Conservation (phyloP, 1,284 basidiomycete species). For the Cryptococcus sp. region DNA sequence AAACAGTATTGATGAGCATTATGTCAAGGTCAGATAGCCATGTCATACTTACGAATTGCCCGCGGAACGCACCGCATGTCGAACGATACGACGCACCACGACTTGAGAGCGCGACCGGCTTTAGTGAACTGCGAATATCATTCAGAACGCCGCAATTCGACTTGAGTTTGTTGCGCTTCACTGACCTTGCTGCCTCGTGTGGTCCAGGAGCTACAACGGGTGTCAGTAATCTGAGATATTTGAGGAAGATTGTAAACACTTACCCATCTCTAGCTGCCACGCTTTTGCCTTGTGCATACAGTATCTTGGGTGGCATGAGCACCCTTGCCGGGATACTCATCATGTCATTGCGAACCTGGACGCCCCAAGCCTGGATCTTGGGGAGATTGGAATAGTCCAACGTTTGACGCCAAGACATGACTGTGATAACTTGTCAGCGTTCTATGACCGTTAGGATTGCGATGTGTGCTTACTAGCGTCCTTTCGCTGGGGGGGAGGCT, state of each 20-base stretch:
- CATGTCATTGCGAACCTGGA: constrained; percentile 48
- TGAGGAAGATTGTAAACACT: constrained; percentile 15
- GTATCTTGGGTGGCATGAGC: constrained; percentile 44
- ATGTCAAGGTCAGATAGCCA: neutral
- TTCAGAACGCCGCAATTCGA: constrained; percentile 6
- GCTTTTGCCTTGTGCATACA: constrained; percentile 40
- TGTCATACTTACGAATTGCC: constrained; percentile 25
- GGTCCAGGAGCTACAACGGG: constrained; percentile 24
- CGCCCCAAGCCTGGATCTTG: constrained; percentile 52
- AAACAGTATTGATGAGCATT: neutral
- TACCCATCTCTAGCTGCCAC: constrained; percentile 31
- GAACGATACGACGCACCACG: constrained; percentile 50
- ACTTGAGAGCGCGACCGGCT: constrained; percentile 44
- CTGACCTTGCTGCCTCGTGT: constrained; percentile 31
- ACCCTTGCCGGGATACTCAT: constrained; percentile 48
- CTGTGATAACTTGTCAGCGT: constrained; percentile 10
- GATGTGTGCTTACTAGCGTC: constrained; percentile 33
- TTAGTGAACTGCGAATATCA: constrained; percentile 38
- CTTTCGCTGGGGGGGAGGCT: constrained; percentile 45
- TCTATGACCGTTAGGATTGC: neutral
- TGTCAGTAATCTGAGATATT: neutral
- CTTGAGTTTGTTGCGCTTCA: neutral
- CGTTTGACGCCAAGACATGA: constrained; percentile 43
- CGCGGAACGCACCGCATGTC: constrained; percentile 23
- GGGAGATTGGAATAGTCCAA: constrained; percentile 45